Evolutionary conservation across 116 monocot species (phyloP), one percentile per base, ranked within the genome.

Genomic region (Cymodocea nodosa): DNA sequence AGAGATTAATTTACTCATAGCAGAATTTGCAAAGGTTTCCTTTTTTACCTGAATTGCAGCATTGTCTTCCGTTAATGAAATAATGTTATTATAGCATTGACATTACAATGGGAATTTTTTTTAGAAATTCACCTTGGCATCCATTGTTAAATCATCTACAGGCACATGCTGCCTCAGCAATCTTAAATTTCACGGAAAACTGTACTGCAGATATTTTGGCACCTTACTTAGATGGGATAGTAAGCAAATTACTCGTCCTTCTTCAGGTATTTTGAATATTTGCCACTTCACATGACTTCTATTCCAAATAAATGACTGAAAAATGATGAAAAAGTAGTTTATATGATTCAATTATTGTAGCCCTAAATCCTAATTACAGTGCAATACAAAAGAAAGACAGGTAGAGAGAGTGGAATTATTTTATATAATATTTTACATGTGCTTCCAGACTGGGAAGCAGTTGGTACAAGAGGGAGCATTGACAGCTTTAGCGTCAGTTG

Each of bases 81-180:
- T 0, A 1, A 54, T 54, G 17, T 16, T 54, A 54, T n/a, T 16
- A 54, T 16, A 20, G 20, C 6, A 16, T 54, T 18, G 2, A 54
- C 54, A 16, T 54, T 54, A 16, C 5, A 54, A 6, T 54, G 16
- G 16, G 54, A n/a, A 54, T 16, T 54, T 54, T n/a, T 54, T 12
- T 54, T 17, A n/a, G 34, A 60, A 50, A 23, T 23, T 49, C 15
- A 0, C 16, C 22, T 62, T 62, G 62, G 37, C 24, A 24, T 50
- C 15, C 3, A 22, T 16, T 48, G 20, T 16, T 17, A 64, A 23
- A 49, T 22, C 4, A 23, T 60, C n/a, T 64, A 18, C 75, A 98
- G 97, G 98, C 98, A 39, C 98, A 91, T 77, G 98, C 98, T 65
- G 92, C 98, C 59, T 86, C 89, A 14, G 98, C 98, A 54, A 82